phyloP scores from a whole-genome alignment of 2,329 filamentous ascomycete genomes.

The Arthrobotrys musiformis region DNA sequence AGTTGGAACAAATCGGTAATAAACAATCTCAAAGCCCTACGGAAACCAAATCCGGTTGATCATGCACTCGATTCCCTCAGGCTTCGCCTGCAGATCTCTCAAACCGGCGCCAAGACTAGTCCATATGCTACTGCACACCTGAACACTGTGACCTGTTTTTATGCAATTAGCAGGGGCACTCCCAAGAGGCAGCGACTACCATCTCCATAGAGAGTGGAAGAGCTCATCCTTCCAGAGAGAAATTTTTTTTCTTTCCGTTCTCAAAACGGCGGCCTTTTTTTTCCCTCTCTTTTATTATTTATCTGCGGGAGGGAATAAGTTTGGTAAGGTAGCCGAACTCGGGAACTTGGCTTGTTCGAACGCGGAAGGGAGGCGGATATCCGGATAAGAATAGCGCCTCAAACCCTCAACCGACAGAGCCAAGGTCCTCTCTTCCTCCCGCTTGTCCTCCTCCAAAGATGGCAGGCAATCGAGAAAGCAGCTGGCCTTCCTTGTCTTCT shows the following conservation, averaged over 20 bases:
- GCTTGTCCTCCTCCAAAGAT: neutral
- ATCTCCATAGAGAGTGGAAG: constrained; percentile 14
- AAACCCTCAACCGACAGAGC: constrained; percentile 30
- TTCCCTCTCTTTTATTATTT: neutral
- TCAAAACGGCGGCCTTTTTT: neutral
- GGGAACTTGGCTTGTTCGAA: constrained; percentile 43
- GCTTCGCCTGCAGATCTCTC: constrained; percentile 42
- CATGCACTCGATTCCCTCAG: constrained; percentile 36
- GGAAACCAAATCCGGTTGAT: constrained; percentile 49
- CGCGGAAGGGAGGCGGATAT: constrained; percentile 51
- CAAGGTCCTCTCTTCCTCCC: no score
- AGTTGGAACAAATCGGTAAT: constrained; percentile 6
- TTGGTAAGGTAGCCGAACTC: constrained; percentile 28
- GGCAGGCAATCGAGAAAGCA: constrained; percentile 16
- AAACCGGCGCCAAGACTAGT: constrained; percentile 21
- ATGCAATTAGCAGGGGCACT: constrained; percentile 18
- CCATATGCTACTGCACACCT: constrained; percentile 13
- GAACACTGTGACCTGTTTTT: constrained; percentile 21
- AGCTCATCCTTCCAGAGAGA: constrained; percentile 1
- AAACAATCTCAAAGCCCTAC: constrained; percentile 7
- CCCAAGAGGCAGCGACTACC: constrained; percentile 13
- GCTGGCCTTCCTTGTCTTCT: neutral
- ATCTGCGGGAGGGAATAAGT: neutral
- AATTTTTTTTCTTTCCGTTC: neutral
- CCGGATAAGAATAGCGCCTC: constrained; percentile 48